Evolutionary conservation across 495 filamentous ascomycete genomes (phyloP).

Genomic region (Penicillium taxi): DNA sequence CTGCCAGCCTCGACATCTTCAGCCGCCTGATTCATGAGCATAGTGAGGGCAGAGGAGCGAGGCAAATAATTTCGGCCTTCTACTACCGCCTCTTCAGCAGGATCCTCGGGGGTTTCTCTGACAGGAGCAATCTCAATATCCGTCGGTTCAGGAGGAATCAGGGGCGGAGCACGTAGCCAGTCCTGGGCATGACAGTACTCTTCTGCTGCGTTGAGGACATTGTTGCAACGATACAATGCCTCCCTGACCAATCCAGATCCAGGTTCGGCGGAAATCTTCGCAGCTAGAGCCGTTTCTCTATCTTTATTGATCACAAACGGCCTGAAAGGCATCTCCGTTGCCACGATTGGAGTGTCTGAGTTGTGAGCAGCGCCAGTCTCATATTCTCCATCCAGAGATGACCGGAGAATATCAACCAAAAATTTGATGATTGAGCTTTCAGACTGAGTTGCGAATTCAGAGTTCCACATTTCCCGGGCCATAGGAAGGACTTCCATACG

Average conservation of each 20-base stretch:
- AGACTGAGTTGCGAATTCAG: slow-evolving; percentile 59
- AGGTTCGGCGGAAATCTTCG: slow-evolving; percentile 40
- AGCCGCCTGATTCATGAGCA: slow-evolving; percentile 32
- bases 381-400: slow-evolving; percentile 65
- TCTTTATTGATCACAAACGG: slow-evolving; percentile 44
- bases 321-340: slow-evolving; percentile 28
- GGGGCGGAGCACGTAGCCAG: slow-evolving; percentile 33
- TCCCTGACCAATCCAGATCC: slow-evolving; percentile 60
- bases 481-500: slow-evolving; percentile 76
- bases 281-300: slow-evolving; percentile 33
- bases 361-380: slow-evolving; percentile 60
- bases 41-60: slow-evolving; percentile 28
- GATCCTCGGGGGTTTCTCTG: slow-evolving; percentile 25
- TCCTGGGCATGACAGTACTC: slow-evolving; percentile 67
- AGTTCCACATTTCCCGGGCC: slow-evolving; percentile 73
- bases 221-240: slow-evolving; percentile 74
- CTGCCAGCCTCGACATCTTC: slow-evolving; percentile 12
- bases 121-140: slow-evolving; percentile 36
- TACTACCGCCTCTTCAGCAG: slow-evolving; percentile 27
- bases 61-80: slow-evolving; percentile 21
- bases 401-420: slow-evolving; percentile 75
- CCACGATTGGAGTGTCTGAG: slow-evolving; percentile 43
- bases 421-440: slow-evolving; percentile 67
- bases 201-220: slow-evolving; percentile 46
- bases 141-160: slow-evolving; percentile 53